These are phyloP conservation scores for Verticillium albo-atrum DNA, from an alignment of 2,329 filamentous ascomycete genomes.

Conservation along the genomic window DNA sequence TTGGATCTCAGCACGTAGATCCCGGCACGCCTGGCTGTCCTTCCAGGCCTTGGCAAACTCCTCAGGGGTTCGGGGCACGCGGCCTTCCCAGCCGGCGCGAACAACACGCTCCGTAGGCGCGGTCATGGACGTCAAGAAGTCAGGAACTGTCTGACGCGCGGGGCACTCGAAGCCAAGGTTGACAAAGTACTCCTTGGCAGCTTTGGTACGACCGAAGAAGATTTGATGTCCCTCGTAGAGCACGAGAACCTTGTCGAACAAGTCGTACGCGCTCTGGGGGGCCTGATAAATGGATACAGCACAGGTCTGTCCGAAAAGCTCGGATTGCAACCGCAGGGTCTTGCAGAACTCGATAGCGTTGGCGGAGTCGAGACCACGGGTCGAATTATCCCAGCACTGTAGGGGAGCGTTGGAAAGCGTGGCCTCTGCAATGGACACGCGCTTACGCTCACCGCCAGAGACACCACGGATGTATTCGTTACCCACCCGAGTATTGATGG, in stretches of 20 bases:
- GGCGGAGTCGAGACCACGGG: constrained; percentile 45
- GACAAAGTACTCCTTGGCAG: constrained; percentile 62
- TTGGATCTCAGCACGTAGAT: background rate
- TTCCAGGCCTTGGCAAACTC: constrained; percentile 38
- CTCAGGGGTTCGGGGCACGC: constrained; percentile 54
- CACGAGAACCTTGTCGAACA: constrained; percentile 55
- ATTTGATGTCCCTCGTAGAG: constrained; percentile 59
- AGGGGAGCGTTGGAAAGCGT: constrained; percentile 20
- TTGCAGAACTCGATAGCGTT: constrained; percentile 51
- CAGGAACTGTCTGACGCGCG: constrained; percentile 62
- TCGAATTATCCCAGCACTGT: constrained; percentile 38
- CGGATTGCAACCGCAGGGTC: constrained; percentile 42
- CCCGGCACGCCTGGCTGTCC: constrained; percentile 5
- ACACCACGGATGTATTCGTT: constrained; percentile 51
- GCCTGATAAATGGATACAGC: constrained; percentile 60
- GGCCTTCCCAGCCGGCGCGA: constrained; percentile 50
- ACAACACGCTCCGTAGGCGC: constrained; percentile 51
- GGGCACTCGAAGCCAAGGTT: constrained; percentile 65
- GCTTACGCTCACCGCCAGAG: constrained; percentile 45
- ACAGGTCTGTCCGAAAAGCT: constrained; percentile 42
- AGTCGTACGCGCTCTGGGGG: constrained; percentile 59
- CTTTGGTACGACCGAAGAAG: constrained; percentile 56
- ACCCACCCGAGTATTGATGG: constrained; percentile 47
- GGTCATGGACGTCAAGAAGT: constrained; percentile 70
- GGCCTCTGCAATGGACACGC: constrained; percentile 30